phyloP scores from a whole-genome alignment of 116 monocot genomes.

The Zostera marina region DNA sequence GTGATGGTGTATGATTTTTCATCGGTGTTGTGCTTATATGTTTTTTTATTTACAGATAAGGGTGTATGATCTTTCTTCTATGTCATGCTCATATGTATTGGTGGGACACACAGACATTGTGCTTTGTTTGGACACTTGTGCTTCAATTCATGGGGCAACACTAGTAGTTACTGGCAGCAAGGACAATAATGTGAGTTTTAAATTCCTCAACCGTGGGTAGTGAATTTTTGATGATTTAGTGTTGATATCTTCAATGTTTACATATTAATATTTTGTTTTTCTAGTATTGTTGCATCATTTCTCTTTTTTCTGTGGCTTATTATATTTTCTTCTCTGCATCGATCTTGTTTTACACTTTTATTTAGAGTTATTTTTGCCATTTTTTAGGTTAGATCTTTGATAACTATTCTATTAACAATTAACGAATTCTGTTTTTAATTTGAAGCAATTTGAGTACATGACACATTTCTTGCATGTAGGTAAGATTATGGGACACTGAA shows the following conservation, averaged over 20 bases:
- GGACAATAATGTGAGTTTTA: constrained; percentile 69
- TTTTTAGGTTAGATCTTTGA: background rate
- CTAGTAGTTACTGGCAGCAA: constrained; percentile 85
- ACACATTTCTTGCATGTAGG: constrained; percentile 22
- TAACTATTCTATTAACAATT: background rate
- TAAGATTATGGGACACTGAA: constrained; percentile 73
- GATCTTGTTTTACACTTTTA: background rate
- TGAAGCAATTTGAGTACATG: background rate
- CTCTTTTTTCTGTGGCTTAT: too few species aligned
- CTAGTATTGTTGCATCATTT: too few species aligned
- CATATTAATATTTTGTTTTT: too few species aligned
- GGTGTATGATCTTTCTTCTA: constrained; percentile 74
- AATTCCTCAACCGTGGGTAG: background rate
- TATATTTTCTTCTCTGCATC: background rate
- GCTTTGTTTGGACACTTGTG: constrained; percentile 71
- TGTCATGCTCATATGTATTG: constrained; percentile 90
- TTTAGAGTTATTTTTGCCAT: too few species aligned
- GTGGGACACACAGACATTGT: constrained; percentile 80
- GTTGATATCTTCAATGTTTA: too few species aligned
- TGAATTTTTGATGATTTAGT: too few species aligned
- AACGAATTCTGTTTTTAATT: background rate
- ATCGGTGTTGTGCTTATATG: constrained; percentile 11
- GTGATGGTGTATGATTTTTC: constrained; percentile 80
- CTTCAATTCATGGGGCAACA: constrained; percentile 41
- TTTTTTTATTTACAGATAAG: constrained; percentile 38